Conservation (phyloP, 805 yeast genomes). For the Pichia californica region DNA sequence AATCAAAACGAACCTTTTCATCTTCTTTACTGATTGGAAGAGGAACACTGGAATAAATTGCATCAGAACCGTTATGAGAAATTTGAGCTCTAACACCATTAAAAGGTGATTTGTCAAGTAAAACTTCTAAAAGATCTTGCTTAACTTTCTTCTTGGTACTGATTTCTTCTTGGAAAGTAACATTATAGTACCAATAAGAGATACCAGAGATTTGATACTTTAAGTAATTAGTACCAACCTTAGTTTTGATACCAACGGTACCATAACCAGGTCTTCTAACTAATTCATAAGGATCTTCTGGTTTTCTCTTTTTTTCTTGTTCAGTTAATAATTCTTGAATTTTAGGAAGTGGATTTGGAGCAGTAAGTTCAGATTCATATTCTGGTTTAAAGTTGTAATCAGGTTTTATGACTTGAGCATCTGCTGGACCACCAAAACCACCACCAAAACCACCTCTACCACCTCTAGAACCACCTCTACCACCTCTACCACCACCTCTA, state of each 20-base stretch:
- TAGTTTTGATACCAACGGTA: constrained; percentile 16
- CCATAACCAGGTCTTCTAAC: constrained; percentile 23
- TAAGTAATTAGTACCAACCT: constrained; percentile 20
- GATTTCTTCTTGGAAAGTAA: constrained; percentile 20
- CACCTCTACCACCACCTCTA: constrained; percentile 7
- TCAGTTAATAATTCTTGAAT: constrained; percentile 11
- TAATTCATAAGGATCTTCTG: constrained; percentile 11
- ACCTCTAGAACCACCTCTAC: constrained; percentile 6
- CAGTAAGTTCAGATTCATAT: constrained; percentile 12
- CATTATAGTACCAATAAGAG: constrained; percentile 17
- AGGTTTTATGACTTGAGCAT: constrained; percentile 17
- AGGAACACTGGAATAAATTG: constrained; percentile 17
- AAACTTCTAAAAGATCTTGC: constrained; percentile 17
- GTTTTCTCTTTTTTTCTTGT: constrained; percentile 11
- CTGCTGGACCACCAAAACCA: constrained; percentile 11
- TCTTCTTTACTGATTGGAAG: constrained; percentile 16
- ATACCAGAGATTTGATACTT: constrained; percentile 15
- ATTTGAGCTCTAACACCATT: constrained; percentile 10
- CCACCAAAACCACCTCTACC: constrained; percentile 17
- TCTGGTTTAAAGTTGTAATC: constrained; percentile 16
- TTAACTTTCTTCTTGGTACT: constrained; percentile 16
- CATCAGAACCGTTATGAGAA: constrained; percentile 21
- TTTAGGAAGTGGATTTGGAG: constrained; percentile 13
- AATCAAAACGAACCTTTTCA: constrained; percentile 15
- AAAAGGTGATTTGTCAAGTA: constrained; percentile 17